Evolutionary conservation across 2,329 filamentous ascomycete species (phyloP), one percentile per base, ranked within the genome.

Genomic region (Pochonia chlamydosporia): DNA sequence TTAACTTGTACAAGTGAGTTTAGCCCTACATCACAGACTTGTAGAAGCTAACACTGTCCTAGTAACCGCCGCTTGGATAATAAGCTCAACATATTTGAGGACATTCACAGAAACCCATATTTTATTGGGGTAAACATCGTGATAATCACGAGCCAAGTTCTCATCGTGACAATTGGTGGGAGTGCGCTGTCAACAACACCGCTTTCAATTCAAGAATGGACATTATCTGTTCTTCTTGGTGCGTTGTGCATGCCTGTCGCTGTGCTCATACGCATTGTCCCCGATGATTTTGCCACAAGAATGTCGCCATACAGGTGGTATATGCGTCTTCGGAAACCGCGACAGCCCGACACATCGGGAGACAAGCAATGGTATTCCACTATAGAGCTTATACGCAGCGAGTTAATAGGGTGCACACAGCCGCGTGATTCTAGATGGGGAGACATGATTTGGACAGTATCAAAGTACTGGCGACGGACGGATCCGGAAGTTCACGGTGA

Each of bases 11-110:
- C 35, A 48, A 48, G 46, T 48, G 43, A 18, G 46, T 43, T 8
- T 16, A 40, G 7, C 26, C n/a, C n/a, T 37, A 16, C 36, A 39
- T 11, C 16, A 5, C 7, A 21, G 10, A 21, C 4, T 39, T 9
- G 10, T 16, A 40, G 20, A 28, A 5, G 5, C 2, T 30, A 30
- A 37, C 30, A 3, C 6, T 23, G 5, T 4, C n/a, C 14, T 23
- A 51, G 49, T 31, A 53, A 50, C 26, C 81, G 85, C 45, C 81
- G 85, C 20, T 76, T 89, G 14, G 85, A 89, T 63, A 89, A 89
- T 63, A 78, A 79, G 44, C 81, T 87, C 68, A 89, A 89, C 61
- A 80, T 89, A 49, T 87, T 89, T 51, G 84, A 87, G 59, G 82
- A 82, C 43, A 77, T 89, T 49, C 71, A 73, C 33, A 75, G 73